Evolutionary conservation across 208 protist genomes (phyloP).

Genomic region (Wallacemonas collosoma): DNA sequence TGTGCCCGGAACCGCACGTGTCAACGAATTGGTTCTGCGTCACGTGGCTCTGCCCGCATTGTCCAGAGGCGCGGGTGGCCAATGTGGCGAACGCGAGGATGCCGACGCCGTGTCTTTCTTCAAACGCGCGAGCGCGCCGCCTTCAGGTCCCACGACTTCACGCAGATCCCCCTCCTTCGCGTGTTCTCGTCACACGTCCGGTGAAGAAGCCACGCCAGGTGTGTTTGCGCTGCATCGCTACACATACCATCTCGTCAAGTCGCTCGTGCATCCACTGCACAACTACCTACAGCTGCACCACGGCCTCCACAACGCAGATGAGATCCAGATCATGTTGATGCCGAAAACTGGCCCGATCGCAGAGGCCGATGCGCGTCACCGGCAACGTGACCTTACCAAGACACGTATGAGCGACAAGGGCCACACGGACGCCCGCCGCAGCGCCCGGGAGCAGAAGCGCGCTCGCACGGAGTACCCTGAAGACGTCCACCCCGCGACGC

Average conservation of each 20-base stretch:
- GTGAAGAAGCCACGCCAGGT: neutral
- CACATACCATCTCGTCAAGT: conserved; percentile 39
- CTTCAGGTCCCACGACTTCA: too few relatives aligned
- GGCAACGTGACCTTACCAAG: too few relatives aligned
- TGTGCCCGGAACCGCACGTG: conserved; percentile 10
- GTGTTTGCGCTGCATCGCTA: conserved; percentile 39
- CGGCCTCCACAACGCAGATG: conserved; percentile 52
- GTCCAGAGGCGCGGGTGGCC: neutral
- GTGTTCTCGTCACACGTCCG: too few relatives aligned
- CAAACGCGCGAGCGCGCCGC: neutral
- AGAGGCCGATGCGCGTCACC: conserved; percentile 18
- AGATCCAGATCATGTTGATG: conserved; percentile 59
- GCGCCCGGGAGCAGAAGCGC: too few relatives aligned
- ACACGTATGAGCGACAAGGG: too few relatives aligned
- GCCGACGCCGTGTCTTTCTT: conserved; percentile 5
- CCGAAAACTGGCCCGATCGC: conserved; percentile 32
- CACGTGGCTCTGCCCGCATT: conserved; percentile 11
- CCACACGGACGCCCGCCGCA: too few relatives aligned
- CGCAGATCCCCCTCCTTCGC: too few relatives aligned
- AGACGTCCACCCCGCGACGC: too few relatives aligned
- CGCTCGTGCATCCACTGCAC: conserved; percentile 50
- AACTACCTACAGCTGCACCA: conserved; percentile 54
- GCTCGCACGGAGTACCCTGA: too few relatives aligned
- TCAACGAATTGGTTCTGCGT: conserved; percentile 43
- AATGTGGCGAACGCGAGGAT: neutral